A percentile compares a stretch with the other conserved stretches of the same genome.
Conservation (phyloP, 495 filamentous ascomycete genomes). For the Neurospora sp. region DNA sequence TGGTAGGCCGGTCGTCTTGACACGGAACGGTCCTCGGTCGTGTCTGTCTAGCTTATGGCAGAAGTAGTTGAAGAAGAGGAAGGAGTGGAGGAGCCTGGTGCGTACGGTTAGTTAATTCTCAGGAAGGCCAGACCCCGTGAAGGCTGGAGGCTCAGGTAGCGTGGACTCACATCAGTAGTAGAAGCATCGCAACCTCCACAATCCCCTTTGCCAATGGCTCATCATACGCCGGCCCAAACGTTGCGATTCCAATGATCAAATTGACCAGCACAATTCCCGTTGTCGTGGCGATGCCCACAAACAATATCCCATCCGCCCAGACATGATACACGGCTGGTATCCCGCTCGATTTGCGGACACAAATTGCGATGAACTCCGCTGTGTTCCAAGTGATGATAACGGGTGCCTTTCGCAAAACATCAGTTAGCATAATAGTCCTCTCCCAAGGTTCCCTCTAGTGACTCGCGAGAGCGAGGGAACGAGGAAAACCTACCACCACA, state of each 20-base stretch:
- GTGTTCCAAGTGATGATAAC: constrained; percentile 7
- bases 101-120: neutral
- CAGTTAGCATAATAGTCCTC: neutral
- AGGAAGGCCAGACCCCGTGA: neutral
- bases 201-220: neutral
- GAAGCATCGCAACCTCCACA: neutral
- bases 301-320: neutral
- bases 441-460: neutral
- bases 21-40: neutral
- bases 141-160: neutral
- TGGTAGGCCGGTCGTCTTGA: neutral
- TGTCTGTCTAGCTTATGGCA: neutral
- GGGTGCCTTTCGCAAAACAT: constrained; percentile 1
- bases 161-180: neutral
- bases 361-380: constrained; percentile 7
- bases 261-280: neutral
- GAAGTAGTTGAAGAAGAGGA: neutral
- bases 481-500: constrained; percentile 1
- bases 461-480: neutral
- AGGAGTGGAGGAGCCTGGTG: neutral
- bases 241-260: neutral
- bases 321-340: neutral
- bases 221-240: neutral
- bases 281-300: neutral
- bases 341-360: neutral